Percentiles rank a stretch among this genome's conserved stretches.
Conservation (phyloP, 306 rosid genomes). For the Hylodesmum podocarpum region DNA sequence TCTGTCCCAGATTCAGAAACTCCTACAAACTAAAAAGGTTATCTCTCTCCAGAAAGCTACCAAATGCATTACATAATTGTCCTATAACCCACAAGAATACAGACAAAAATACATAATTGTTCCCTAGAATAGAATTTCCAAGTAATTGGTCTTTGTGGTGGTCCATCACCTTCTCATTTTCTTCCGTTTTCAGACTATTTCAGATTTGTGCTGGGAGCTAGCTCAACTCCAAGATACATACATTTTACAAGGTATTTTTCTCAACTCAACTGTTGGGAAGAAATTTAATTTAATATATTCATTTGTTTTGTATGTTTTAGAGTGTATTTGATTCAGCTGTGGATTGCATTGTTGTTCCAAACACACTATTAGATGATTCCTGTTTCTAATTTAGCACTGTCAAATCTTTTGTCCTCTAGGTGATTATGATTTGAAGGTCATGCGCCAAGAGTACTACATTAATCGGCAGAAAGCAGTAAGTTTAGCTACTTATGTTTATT, state of each 20-base stretch:
- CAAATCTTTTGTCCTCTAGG: constrained; percentile 53
- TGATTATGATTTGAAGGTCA: constrained; percentile 97
- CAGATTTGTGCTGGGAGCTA: constrained; percentile 94
- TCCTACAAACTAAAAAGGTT: background rate
- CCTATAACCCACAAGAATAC: background rate
- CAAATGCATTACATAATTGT: background rate
- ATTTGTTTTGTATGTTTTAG: background rate
- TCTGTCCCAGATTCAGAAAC: background rate
- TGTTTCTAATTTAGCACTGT: constrained; percentile 18
- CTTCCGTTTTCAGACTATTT: constrained; percentile 63
- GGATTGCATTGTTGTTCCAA: too few relatives aligned
- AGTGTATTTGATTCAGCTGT: too few relatives aligned
- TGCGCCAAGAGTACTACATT: constrained; percentile 96
- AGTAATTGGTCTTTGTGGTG: background rate
- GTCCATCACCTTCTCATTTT: background rate
- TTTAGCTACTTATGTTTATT: constrained; percentile 19
- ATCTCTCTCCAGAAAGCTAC: background rate
- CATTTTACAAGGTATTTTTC: constrained; percentile 79
- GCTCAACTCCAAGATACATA: constrained; percentile 99
- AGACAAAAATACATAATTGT: background rate
- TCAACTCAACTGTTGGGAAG: constrained; percentile 17
- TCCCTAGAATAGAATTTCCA: background rate
- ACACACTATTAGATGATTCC: background rate
- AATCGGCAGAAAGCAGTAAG: constrained; percentile 85
- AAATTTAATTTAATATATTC: background rate